phyloP scores from a whole-genome alignment of 1,139 yeast genomes.

The Sugiyamaella novakii region DNA sequence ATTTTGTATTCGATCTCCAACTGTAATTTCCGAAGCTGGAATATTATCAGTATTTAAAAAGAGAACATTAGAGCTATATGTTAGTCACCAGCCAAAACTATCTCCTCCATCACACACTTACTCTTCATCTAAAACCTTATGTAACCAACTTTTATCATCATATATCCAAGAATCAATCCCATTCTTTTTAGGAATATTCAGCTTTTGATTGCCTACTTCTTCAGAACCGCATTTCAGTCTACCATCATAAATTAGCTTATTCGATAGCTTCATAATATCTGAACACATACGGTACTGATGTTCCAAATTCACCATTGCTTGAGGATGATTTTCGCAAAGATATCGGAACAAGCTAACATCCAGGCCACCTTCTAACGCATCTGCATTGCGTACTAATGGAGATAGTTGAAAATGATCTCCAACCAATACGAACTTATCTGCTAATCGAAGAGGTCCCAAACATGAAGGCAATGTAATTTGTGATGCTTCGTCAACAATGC shows the following conservation, averaged over 20 bases:
- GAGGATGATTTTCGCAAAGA: slow-evolving; percentile 71
- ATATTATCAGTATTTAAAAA: slow-evolving; percentile 77
- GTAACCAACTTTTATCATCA: slow-evolving; percentile 47
- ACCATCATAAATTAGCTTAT: slow-evolving; percentile 74
- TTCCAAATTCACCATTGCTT: slow-evolving; percentile 69
- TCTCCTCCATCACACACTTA: slow-evolving; percentile 22
- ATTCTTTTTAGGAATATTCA: slow-evolving; percentile 50
- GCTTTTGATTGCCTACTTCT: slow-evolving; percentile 58
- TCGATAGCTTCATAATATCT: slow-evolving; percentile 83
- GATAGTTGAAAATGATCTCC: slow-evolving; percentile 96
- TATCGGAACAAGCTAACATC: slow-evolving; percentile 74
- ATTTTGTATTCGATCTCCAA: slow-evolving; percentile 73
- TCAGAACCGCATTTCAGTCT: slow-evolving; percentile 73
- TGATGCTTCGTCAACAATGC: slow-evolving; percentile 95
- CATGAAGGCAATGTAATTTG: slow-evolving; percentile 91
- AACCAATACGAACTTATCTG: slow-evolving; percentile 80
- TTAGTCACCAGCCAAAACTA: slow-evolving; percentile 1
- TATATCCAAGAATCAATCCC: slow-evolving; percentile 23
- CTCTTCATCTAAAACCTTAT: slow-evolving; percentile 47
- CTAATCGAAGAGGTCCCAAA: slow-evolving; percentile 79
- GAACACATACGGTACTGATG: slow-evolving; percentile 91
- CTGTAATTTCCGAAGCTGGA: slow-evolving; percentile 57
- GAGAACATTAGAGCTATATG: slow-evolving; percentile 54
- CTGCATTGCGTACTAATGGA: slow-evolving; percentile 69
- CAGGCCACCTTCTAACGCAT: slow-evolving; percentile 59